Conservation (phyloP, 176 grass and related monocot genomes). For the Panicum miliaceum region DNA sequence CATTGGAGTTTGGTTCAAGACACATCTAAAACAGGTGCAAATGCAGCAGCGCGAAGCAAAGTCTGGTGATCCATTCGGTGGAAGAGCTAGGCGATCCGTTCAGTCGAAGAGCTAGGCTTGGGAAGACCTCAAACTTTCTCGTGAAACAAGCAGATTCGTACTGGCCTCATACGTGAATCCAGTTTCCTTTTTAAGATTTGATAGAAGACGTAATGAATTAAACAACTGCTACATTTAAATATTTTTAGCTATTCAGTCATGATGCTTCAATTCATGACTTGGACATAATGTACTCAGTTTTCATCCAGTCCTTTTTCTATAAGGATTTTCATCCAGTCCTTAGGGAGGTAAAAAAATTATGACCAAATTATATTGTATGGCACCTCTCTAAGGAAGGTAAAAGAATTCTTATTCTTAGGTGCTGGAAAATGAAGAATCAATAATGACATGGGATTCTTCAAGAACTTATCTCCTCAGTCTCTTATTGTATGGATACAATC, state of each 20-base stretch:
- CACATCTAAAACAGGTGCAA: conserved; percentile 42
- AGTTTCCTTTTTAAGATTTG: neutral
- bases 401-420: neutral
- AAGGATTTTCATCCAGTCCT: neutral
- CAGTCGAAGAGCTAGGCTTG: neutral
- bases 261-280: neutral
- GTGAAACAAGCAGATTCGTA: neutral
- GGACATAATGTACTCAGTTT: neutral
- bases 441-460: neutral
- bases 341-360: neutral
- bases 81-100: too few relatives aligned
- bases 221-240: neutral
- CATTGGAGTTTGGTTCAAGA: conserved; percentile 93
- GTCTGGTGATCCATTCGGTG: neutral
- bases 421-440: neutral
- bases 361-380: neutral
- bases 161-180: neutral
- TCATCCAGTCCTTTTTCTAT: neutral
- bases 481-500: neutral
- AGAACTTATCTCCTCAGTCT: neutral
- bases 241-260: neutral
- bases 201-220: neutral
- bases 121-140: neutral
- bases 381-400: neutral
- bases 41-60: neutral